These are phyloP conservation scores for Juncus effusus DNA, from an alignment of 176 grass and related monocot species.

Conservation along the genomic window DNA sequence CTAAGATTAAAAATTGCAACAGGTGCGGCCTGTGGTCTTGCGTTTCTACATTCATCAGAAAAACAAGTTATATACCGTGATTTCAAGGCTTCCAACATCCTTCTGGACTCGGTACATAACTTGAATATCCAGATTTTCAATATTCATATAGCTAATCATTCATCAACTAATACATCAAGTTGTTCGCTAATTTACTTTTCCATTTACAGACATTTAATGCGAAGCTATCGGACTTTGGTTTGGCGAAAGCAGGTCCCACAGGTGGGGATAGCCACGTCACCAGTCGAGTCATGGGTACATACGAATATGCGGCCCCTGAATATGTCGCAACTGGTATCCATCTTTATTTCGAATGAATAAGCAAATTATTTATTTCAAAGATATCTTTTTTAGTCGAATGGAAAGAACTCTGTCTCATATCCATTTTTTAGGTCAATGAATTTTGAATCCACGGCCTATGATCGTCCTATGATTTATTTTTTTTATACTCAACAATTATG, in stretches of 20 bases:
- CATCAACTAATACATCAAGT: too few relatives aligned
- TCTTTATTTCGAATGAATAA: too few relatives aligned
- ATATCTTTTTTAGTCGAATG: too few relatives aligned
- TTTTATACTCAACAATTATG: too few relatives aligned
- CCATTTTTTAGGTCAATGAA: too few relatives aligned
- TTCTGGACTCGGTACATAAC: conserved; percentile 52
- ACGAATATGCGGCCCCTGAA: conserved; percentile 42
- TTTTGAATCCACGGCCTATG: too few relatives aligned
- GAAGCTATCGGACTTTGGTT: conserved; percentile 50
- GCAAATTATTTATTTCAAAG: too few relatives aligned
- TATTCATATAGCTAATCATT: too few relatives aligned
- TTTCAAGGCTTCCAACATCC: conserved; percentile 71
- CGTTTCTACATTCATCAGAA: conserved; percentile 65
- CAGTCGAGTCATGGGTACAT: conserved; percentile 29
- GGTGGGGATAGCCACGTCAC: conserved; percentile 38
- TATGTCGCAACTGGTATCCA: conserved; percentile 41
- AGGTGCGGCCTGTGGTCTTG: conserved; percentile 47
- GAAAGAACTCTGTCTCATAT: too few relatives aligned
- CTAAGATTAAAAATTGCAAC: conserved; percentile 51
- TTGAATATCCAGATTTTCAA: too few relatives aligned
- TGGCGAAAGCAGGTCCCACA: conserved; percentile 41
- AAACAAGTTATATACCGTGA: conserved; percentile 65
- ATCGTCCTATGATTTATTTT: too few relatives aligned
- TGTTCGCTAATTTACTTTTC: too few relatives aligned
- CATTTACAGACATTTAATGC: conserved; percentile 41